Conservation (phyloP, 108 stramenopile species). For the Nannochloropsis oceanica region DNA sequence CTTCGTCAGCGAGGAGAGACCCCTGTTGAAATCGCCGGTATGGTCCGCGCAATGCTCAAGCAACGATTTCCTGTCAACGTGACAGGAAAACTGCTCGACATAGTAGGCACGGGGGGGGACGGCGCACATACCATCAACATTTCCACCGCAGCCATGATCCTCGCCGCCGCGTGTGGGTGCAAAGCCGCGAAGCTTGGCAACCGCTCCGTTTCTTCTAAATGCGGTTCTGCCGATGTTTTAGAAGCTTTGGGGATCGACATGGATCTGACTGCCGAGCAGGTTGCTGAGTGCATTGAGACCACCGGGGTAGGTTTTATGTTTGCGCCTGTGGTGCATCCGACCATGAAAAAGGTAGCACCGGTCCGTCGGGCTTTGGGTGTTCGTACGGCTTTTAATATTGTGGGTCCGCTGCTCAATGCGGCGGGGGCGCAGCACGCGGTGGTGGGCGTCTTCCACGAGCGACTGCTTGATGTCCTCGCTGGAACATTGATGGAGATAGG, state of each 20-base stretch:
- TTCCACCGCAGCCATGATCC: slow-evolving; percentile 72
- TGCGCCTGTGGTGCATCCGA: slow-evolving; percentile 92
- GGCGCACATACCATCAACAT: slow-evolving; percentile 98
- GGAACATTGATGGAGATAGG: neutral
- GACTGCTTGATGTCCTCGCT: slow-evolving; percentile 41
- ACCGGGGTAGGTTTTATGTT: slow-evolving; percentile 86
- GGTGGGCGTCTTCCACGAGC: slow-evolving; percentile 88
- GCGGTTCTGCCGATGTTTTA: slow-evolving; percentile 87
- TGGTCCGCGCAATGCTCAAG: slow-evolving; percentile 83
- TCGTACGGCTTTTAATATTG: slow-evolving; percentile 88
- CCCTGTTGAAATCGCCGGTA: slow-evolving; percentile 78
- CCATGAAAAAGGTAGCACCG: slow-evolving; percentile 84
- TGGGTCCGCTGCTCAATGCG: slow-evolving; percentile 97
- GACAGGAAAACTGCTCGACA: slow-evolving; percentile 66
- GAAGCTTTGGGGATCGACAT: slow-evolving; percentile 85
- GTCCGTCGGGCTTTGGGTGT: slow-evolving; percentile 81
- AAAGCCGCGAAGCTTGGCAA: slow-evolving; percentile 80
- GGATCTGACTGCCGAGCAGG: slow-evolving; percentile 63
- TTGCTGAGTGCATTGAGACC: slow-evolving; percentile 68
- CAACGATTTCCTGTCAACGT: slow-evolving; percentile 14
- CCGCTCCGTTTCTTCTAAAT: slow-evolving; percentile 68
- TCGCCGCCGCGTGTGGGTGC: slow-evolving; percentile 89
- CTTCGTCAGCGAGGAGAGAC: slow-evolving; percentile 79
- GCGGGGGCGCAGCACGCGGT: slow-evolving; percentile 85
- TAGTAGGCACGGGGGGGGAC: slow-evolving; percentile 98